phyloP scores from a whole-genome alignment of 768 basidiomycete genomes.

The Sutorius australiensis region DNA sequence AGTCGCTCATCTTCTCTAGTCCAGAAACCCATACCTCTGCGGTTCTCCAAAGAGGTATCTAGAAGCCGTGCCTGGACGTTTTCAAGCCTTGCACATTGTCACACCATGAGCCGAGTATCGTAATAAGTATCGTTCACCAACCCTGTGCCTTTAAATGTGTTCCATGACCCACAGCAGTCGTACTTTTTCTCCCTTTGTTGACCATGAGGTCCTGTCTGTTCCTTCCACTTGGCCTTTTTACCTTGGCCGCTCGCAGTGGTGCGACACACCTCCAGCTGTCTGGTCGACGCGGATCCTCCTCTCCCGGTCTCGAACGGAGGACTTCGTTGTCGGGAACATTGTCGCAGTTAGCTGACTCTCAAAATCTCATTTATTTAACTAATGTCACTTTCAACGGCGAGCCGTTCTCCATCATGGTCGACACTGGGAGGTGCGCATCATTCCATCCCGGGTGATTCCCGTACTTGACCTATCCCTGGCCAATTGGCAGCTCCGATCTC shows the following conservation, averaged over 20 bases:
- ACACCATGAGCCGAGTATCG: not conserved
- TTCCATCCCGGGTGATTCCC: not conserved
- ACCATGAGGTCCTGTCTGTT: slow-evolving; percentile 11
- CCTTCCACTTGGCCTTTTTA: slow-evolving; percentile 11
- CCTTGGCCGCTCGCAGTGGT: not conserved
- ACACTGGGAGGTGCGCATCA: slow-evolving; percentile 42
- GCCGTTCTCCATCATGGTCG: slow-evolving; percentile 35
- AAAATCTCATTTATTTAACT: slow-evolving; percentile 35
- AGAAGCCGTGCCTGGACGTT: not conserved
- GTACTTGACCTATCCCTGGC: slow-evolving; percentile 5
- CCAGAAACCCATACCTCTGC: too few species aligned
- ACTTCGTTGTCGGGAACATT: slow-evolving; percentile 26
- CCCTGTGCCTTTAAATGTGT: not conserved
- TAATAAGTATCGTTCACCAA: not conserved
- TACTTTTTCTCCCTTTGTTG: not conserved
- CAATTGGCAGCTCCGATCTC: slow-evolving; percentile 51
- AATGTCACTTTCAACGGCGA: slow-evolving; percentile 39
- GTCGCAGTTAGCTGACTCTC: slow-evolving; percentile 24
- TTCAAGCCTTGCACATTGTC: not conserved
- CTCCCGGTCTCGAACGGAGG: slow-evolving; percentile 21
- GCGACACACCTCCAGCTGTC: slow-evolving; percentile 16
- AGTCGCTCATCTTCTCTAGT: too few species aligned
- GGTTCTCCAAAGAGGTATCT: not conserved
- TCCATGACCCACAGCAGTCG: not conserved
- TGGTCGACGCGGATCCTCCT: slow-evolving; percentile 9